A percentile compares a stretch with the other conserved stretches of the same genome.
These are phyloP conservation scores for Mychonastes homosphaera DNA, from an alignment of 139 green algal species.

Conservation along the genomic window DNA sequence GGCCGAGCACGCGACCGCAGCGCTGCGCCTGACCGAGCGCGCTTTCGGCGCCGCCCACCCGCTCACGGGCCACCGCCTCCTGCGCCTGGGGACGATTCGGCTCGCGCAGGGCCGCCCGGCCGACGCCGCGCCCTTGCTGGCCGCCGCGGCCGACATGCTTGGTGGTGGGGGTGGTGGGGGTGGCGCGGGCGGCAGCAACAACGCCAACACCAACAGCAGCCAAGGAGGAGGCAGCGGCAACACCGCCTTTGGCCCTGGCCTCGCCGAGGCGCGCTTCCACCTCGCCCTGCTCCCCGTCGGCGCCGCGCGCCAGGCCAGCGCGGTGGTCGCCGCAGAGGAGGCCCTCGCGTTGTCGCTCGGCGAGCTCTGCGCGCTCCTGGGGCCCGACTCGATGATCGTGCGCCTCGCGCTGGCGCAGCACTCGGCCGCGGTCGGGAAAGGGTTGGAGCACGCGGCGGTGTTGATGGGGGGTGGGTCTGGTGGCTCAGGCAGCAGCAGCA, in stretches of 20 bases:
- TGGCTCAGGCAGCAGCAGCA: conserved; percentile 20
- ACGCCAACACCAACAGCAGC: not conserved
- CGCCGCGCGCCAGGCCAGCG: not conserved
- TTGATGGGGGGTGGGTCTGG: no score
- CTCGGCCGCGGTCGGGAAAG: conserved; percentile 11
- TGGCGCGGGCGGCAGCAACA: not conserved
- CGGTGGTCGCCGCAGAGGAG: conserved; percentile 10
- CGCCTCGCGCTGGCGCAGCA: conserved; percentile 25
- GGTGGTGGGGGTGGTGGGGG: not conserved
- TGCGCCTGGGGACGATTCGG: conserved; percentile 28
- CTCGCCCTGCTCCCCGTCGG: conserved; percentile 19
- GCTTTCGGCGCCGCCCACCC: conserved; percentile 19
- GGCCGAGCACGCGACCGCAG: not conserved
- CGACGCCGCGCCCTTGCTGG: conserved; percentile 28
- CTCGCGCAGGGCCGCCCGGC: conserved; percentile 21
- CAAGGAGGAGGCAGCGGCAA: not conserved
- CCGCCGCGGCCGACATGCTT: conserved; percentile 18
- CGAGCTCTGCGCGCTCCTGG: conserved; percentile 5
- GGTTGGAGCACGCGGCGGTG: no score
- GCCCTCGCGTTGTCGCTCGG: not conserved
- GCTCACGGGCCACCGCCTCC: conserved; percentile 29
- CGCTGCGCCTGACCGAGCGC: conserved; percentile 17
- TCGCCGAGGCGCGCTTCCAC: conserved; percentile 29
- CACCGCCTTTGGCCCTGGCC: not conserved
- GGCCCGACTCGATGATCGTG: conserved; percentile 32